These are phyloP conservation scores for Exophiala lecanii-corni DNA, from an alignment of 2,329 filamentous ascomycete genomes.

Conservation along the genomic window DNA sequence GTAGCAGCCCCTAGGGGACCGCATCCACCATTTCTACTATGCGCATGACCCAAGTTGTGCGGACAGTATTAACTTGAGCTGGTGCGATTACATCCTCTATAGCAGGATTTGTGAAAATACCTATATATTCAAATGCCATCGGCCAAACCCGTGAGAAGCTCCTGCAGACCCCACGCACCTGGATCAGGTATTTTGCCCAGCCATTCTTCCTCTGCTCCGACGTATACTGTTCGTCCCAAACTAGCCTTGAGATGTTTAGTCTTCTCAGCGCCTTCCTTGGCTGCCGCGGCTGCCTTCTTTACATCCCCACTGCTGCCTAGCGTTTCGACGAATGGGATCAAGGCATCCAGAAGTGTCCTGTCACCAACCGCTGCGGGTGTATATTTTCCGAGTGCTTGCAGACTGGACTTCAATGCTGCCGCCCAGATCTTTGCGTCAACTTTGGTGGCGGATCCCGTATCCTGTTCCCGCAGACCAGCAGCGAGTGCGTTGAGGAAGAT, in stretches of 20 bases:
- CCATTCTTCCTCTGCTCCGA: conserved; percentile 62
- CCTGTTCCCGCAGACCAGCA: conserved; percentile 57
- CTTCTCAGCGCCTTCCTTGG: conserved; percentile 68
- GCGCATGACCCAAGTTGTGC: no score
- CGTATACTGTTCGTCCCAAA: conserved; percentile 76
- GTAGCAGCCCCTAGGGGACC: no score
- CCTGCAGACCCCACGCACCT: conserved; percentile 71
- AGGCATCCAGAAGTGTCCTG: conserved; percentile 81
- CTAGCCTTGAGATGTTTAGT: conserved; percentile 92
- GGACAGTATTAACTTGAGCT: no score
- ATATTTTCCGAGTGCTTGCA: conserved; percentile 69
- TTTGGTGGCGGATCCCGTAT: conserved; percentile 39
- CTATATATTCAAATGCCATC: conserved; percentile 41
- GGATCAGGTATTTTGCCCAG: conserved; percentile 70
- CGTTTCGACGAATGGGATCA: conserved; percentile 78
- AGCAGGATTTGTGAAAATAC: no score
- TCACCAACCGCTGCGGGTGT: conserved; percentile 88
- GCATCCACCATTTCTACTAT: no score
- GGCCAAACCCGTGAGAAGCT: conserved; percentile 76
- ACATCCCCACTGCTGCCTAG: conserved; percentile 63
- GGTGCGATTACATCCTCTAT: no score
- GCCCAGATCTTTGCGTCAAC: conserved; percentile 55
- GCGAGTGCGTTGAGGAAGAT: conserved; percentile 88
- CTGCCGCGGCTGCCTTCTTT: conserved; percentile 68
- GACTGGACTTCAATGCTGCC: conserved; percentile 65